phyloP scores from a whole-genome alignment of 1,284 basidiomycete species.

The Sporisorium reilianum region DNA sequence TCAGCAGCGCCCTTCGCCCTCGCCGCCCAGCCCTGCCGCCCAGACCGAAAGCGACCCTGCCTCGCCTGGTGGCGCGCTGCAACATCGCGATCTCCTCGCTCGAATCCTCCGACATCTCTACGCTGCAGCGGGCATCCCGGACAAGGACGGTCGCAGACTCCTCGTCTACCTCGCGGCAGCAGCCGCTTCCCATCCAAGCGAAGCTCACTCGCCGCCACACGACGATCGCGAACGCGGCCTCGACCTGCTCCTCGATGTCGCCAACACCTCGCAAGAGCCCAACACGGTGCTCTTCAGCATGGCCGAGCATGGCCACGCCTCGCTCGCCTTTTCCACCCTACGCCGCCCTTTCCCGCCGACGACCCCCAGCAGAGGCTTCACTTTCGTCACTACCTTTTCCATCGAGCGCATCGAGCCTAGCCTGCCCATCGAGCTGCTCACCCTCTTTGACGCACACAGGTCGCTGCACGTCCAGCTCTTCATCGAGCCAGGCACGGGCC shows the following conservation, averaged over 20 bases:
- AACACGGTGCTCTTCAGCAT: slow-evolving; percentile 49
- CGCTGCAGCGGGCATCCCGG: slow-evolving; percentile 39
- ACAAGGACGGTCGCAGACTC: slow-evolving; percentile 43
- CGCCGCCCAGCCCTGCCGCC: background rate
- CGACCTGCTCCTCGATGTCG: slow-evolving; percentile 48
- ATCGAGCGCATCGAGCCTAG: slow-evolving; percentile 55
- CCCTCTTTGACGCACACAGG: slow-evolving; percentile 53
- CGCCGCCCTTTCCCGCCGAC: slow-evolving; percentile 57
- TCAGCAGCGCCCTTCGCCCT: background rate
- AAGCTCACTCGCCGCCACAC: background rate
- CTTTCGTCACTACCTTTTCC: slow-evolving; percentile 48
- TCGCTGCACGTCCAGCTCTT: slow-evolving; percentile 41
- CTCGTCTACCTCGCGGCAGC: slow-evolving; percentile 27
- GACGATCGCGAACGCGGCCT: slow-evolving; percentile 26
- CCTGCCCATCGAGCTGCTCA: slow-evolving; percentile 51
- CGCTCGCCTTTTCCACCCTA: slow-evolving; percentile 52
- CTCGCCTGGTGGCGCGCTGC: background rate
- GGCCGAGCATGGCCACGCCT: slow-evolving; percentile 45
- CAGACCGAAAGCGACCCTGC: background rate
- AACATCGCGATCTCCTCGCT: slow-evolving; percentile 16
- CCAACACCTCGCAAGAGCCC: slow-evolving; percentile 40
- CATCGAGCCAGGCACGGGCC: slow-evolving; percentile 49
- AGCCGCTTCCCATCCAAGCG: background rate
- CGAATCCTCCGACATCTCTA: slow-evolving; percentile 24
- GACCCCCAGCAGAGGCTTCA: slow-evolving; percentile 43